These are phyloP conservation scores for Phytophthora sp. DNA, from an alignment of 352 stramenopile genomes.

Conservation along the genomic window DNA sequence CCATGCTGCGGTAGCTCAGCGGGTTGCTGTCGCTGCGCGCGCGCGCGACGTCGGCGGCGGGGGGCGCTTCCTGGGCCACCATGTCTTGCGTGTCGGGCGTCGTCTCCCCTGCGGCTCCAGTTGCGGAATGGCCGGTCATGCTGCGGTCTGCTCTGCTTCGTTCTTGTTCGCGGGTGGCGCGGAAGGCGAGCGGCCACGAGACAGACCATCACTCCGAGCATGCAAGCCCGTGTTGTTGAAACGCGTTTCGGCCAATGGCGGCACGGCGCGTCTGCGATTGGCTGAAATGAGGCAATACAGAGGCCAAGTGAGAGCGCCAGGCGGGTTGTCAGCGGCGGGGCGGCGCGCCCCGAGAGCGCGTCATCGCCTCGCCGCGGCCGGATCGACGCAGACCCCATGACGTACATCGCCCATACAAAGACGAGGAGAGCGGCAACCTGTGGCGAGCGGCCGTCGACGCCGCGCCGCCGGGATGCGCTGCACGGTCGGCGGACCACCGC, in stretches of 20 bases:
- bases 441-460: too few species aligned
- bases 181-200: constrained; percentile 18
- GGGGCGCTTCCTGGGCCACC: constrained; percentile 36
- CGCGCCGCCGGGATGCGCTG: neutral
- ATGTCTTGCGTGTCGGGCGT: constrained; percentile 33
- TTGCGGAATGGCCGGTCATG: constrained; percentile 47
- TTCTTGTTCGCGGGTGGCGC: constrained; percentile 34
- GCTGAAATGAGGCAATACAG: constrained; percentile 7
- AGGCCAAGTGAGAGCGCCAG: constrained; percentile 15
- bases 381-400: neutral
- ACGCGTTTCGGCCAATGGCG: neutral
- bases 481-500: constrained; percentile 12
- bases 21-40: constrained; percentile 68
- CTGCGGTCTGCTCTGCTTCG: constrained; percentile 17
- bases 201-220: too few species aligned
- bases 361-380: constrained; percentile 22
- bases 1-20: constrained; percentile 88
- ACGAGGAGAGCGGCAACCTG: neutral
- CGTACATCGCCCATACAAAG: constrained; percentile 6
- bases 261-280: neutral
- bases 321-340: constrained; percentile 15
- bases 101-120: constrained; percentile 39
- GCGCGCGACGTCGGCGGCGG: constrained; percentile 5
- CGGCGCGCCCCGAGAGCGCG: constrained; percentile 1
- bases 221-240: neutral